Base-by-base conservation (phyloP, 345 rosid genomes). In the Draba incana region DNA sequence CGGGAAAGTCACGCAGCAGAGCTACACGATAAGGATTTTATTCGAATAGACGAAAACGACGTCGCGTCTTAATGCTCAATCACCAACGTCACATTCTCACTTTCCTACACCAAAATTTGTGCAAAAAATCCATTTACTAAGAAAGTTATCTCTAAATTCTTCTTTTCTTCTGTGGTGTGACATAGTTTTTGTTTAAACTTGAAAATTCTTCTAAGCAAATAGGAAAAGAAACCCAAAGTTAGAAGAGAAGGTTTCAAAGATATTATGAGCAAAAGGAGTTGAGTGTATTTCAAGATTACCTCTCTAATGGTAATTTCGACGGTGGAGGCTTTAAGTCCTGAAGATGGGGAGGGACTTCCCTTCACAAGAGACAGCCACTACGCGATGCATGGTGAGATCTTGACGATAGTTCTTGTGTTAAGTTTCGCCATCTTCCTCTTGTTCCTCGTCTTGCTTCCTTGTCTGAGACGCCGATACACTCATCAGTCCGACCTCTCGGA, bases 331-430 rank as follows among this genome's bases (percentile, higher is more conserved):
- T 27, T 39, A 64, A 75, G 78, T 69, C 78, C 78, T 68, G 69
- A 62, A 47, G 59, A 62, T 24, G 64, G 69, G 20, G 33, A 68
- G 48, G 46, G n/a, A 57, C 68, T 68, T 58, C 50, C 20, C 15
- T 60, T 76, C 62, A 67, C 76, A 38, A 64, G 54, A 15, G 87
- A 81, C 63, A 75, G 52, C 69, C 64, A 44, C 44, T 85, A 78
- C 27, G 84, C 77, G 10, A 54, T 82, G 53, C 80, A 85, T 38
- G 88, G 90, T 37, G 80, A 75, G 76, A 79, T 83, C 64, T 25
- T 70, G 68, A 57, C 68, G 76, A 5, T 82, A 15, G 47, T 71
- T 58, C 38, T 79, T 33, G 78, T 82, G 2, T 4, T 63, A 15
- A 1, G 74, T 66, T 83, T 85, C 60, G 67, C 81, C 20, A 13